Evolutionary conservation across 257 asterid genomes (phyloP), one percentile per base, ranked within the genome.

Genomic region (Hygrophila difformis): DNA sequence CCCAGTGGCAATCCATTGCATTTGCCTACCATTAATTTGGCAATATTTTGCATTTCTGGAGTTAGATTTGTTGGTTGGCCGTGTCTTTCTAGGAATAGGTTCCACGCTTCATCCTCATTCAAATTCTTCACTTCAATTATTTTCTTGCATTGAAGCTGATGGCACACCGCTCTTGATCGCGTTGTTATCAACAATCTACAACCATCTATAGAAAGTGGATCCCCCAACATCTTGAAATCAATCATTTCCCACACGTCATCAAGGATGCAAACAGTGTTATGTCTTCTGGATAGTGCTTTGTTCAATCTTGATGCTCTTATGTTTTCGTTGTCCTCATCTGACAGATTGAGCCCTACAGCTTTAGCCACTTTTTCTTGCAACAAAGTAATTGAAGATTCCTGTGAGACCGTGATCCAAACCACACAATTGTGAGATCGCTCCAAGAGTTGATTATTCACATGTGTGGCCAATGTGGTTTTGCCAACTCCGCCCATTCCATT

Each of bases 401-500:
- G 54, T 22, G 63, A 62, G 29, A 55, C 17, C 0, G 39, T 35
- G 10, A 62, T 40, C 68, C 68, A 62, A 35, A 21, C 12, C 23
- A 62, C 63, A 41, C 16, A 11, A 12, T 48, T 10, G 22, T 8
- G 0, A 26, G 0, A 26, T 15, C 1, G 46, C 9, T 12, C 1
- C 0, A 26, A 8, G 7, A 62, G 37, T 35, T 8, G 5, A 16
- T 62, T 47, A 34, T 55, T 14, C 23, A 23, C 49, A 23, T 14
- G 48, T 26, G 21, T 47, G 0, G 52, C 51, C 21, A 61, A 5
- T 8, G 62, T 40, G 6, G 57, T 54, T 20, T 61, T 61, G 21
- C 61, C 67, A 3, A 53, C 61, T 3, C 67, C 67, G 6, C 22
- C 59, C 40, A 61, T 47, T 15, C 67, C 67, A 16, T 53, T 46